Conservation (phyloP, 768 basidiomycete species). For the Ramaria rubella region DNA sequence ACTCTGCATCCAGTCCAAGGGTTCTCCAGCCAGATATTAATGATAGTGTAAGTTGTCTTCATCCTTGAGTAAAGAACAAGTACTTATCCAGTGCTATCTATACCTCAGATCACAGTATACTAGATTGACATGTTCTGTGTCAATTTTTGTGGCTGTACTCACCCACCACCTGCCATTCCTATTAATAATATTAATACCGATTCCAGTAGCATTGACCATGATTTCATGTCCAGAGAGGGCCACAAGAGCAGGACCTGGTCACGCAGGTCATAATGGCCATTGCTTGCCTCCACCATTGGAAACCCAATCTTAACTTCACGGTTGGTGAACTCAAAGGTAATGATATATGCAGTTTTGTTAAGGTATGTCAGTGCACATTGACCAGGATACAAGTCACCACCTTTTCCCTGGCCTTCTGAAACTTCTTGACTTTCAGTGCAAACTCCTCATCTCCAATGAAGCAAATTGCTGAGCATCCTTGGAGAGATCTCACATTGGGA, state of each 20-base stretch:
- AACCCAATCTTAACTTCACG: slow-evolving; percentile 75
- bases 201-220: slow-evolving; percentile 35
- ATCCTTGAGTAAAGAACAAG: too few species aligned
- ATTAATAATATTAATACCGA: slow-evolving; percentile 59
- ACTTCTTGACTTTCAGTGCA: slow-evolving; percentile 92
- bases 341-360: slow-evolving; percentile 90
- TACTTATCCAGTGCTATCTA: too few species aligned
- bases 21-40: too few species aligned
- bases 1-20: too few species aligned
- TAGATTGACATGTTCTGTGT: too few species aligned
- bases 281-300: slow-evolving; percentile 56
- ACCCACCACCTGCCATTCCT: slow-evolving; percentile 37
- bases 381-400: slow-evolving; percentile 91
- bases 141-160: too few species aligned
- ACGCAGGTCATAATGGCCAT: slow-evolving; percentile 90
- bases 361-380: slow-evolving; percentile 62
- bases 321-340: slow-evolving; percentile 89
- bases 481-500: slow-evolving; percentile 86
- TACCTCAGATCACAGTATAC: too few species aligned
- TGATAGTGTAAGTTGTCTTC: too few species aligned
- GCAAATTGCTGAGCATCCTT: slow-evolving; percentile 73
- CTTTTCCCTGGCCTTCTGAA: slow-evolving; percentile 94
- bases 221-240: slow-evolving; percentile 35
- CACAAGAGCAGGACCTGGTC: slow-evolving; percentile 80
- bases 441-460: slow-evolving; percentile 89